phyloP scores from a whole-genome alignment of 345 rosid genomes.

The Populus tremula region DNA sequence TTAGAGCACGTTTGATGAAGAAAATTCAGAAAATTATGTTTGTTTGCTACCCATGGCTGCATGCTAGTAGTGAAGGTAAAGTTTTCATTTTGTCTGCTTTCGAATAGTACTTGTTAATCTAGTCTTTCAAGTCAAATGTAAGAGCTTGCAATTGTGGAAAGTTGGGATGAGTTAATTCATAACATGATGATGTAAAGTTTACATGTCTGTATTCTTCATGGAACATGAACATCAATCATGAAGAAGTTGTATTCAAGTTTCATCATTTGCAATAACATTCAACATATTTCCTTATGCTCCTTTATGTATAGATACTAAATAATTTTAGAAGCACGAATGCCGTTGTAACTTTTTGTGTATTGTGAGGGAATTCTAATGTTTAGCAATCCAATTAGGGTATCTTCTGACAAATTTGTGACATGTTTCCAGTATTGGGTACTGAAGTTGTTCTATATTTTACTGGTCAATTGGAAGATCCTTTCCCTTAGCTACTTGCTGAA shows the following conservation, averaged over 20 bases:
- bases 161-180: not conserved
- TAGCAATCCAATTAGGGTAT: not conserved
- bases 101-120: not conserved
- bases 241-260: not conserved
- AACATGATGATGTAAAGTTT: not conserved
- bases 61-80: constrained; percentile 91
- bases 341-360: not conserved
- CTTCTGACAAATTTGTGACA: not conserved
- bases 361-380: not conserved
- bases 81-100: constrained; percentile 7
- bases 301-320: not conserved
- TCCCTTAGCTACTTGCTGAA: not conserved
- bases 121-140: not conserved
- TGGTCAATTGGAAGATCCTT: not conserved
- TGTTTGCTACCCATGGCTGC: constrained; percentile 86
- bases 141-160: constrained; percentile 1
- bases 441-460: not conserved
- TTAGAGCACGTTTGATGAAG: constrained; percentile 51
- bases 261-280: not conserved
- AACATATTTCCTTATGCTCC: not conserved
- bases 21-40: constrained; percentile 71
- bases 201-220: not conserved
- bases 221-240: not conserved
- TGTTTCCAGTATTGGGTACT: not conserved
- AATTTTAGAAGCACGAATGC: constrained; percentile 1